Evolutionary conservation across 345 rosid species (phyloP), one percentile per base, ranked within the genome.

Genomic region (Rhizophora apiculata): DNA sequence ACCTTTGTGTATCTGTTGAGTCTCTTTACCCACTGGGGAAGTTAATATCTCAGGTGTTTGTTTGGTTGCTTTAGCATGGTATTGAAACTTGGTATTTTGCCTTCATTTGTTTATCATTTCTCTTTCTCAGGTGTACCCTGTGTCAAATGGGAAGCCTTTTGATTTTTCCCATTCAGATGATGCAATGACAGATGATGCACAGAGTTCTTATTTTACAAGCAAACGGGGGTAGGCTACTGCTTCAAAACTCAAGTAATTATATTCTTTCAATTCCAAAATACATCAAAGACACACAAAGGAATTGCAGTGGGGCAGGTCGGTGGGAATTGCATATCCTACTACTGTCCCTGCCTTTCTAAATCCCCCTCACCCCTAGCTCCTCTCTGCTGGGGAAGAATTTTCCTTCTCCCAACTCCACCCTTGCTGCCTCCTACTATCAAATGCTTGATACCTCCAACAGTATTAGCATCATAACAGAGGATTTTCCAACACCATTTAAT

Each of bases 171-270:
- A 76, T 80, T 75, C 78, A 6, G 95, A 89, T 76, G 71, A 81
- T 74, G 76, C 90, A 31, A 76, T 83, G 75, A 82, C 69, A 77
- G 98, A 86, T 77, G 97, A 90, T 80, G 96, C 93, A 34, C 87
- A 93, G 68, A 86, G 93, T 84, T 83, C 85, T 43, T 85, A 80
- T 78, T 22, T 74, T 57, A 68, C 85, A 34, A 82, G 61, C 79
- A 91, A 79, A 84, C 84, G 80, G 21, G 78, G 83, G 89, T 92
- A 84, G 73, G 69, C 49, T 63, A 21, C 60, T 72, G 20, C 24
- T 46, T 65, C 66, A 64, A 48, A 51, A 13, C 52, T 36, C 24
- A 36, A 26, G 18, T 16, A 10, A 26, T 48, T 57, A 59, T 39
- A 20, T 53, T 69, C 54, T 55, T 51, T 16, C 53, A 55, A 22